Conservation (phyloP, 768 basidiomycete species). For the Naganishia kalamii region DNA sequence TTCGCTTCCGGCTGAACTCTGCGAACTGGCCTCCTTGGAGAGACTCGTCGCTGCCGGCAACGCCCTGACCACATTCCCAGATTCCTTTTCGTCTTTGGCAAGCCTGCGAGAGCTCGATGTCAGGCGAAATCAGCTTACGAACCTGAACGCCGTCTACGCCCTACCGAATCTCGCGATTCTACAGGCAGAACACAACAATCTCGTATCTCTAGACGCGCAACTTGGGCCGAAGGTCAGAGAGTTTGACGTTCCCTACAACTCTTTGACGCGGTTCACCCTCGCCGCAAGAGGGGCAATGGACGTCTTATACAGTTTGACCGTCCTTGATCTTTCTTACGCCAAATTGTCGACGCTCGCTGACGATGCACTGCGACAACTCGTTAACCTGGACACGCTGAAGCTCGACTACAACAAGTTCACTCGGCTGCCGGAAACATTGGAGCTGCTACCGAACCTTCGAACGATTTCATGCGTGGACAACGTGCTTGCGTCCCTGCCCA, state of each 20-base stretch:
- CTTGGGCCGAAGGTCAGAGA: slow-evolving; percentile 61
- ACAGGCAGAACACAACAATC: slow-evolving; percentile 72
- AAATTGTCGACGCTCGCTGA: slow-evolving; percentile 81
- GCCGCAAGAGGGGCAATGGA: slow-evolving; percentile 54
- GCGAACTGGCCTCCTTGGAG: slow-evolving; percentile 62
- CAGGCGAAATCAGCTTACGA: slow-evolving; percentile 71
- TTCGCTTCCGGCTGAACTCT: slow-evolving; percentile 73
- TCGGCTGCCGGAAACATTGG: slow-evolving; percentile 73
- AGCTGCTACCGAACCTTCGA: slow-evolving; percentile 64
- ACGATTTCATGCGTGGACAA: slow-evolving; percentile 86
- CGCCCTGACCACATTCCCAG: slow-evolving; percentile 64
- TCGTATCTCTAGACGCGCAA: slow-evolving; percentile 72
- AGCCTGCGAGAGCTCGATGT: slow-evolving; percentile 71
- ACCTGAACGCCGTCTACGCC: slow-evolving; percentile 62
- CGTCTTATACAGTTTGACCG: slow-evolving; percentile 58
- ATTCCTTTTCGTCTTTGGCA: slow-evolving; percentile 55
- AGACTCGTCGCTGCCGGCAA: slow-evolving; percentile 80
- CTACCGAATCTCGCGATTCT: slow-evolving; percentile 65
- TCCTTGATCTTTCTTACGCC: slow-evolving; percentile 76
- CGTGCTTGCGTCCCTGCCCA: slow-evolving; percentile 67
- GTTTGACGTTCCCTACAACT: slow-evolving; percentile 77
- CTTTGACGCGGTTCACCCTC: slow-evolving; percentile 54
- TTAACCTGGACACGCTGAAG: slow-evolving; percentile 63
- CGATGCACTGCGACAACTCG: slow-evolving; percentile 61
- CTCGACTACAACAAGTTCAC: slow-evolving; percentile 84